Conservation (phyloP, 805 yeast species). For the Sungouiozyma ichnusensis region DNA sequence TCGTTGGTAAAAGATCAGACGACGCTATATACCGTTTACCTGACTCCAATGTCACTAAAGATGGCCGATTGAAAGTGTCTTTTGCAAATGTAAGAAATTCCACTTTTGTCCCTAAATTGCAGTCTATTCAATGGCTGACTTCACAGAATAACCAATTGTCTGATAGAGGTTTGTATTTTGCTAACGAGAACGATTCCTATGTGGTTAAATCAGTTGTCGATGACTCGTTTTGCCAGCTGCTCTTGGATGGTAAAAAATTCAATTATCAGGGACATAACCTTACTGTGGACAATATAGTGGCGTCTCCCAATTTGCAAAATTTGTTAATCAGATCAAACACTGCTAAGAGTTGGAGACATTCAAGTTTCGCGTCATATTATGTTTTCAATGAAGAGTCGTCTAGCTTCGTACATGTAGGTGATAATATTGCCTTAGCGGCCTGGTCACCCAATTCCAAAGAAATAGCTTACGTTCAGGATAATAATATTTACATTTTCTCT, state of each 20-base stretch:
- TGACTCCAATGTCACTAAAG: conserved; percentile 9
- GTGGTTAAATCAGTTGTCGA: conserved; percentile 39
- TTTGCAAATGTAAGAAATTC: conserved; percentile 43
- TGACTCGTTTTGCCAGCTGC: conserved; percentile 30
- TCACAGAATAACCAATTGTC: conserved; percentile 31
- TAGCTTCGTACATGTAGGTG: conserved; percentile 21
- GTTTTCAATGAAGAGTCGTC: conserved; percentile 28
- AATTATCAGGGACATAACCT: conserved; percentile 31
- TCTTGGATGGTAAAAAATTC: conserved; percentile 44
- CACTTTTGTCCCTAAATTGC: conserved; percentile 41
- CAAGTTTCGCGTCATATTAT: conserved; percentile 36
- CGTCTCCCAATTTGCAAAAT: conserved; percentile 54
- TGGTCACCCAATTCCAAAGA: conserved; percentile 68
- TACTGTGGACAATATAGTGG: conserved; percentile 42
- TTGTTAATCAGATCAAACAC: conserved; percentile 54
- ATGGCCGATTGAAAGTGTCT: conserved; percentile 24
- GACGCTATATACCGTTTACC: conserved; percentile 7
- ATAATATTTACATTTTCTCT: conserved; percentile 55
- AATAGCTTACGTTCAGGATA: conserved; percentile 57
- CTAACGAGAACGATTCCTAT: conserved; percentile 38
- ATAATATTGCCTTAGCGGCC: conserved; percentile 37
- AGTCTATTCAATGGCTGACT: conserved; percentile 61
- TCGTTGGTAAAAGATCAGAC: not conserved
- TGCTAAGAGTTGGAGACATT: conserved; percentile 49
- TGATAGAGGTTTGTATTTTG: conserved; percentile 59